Base-by-base conservation (phyloP, 192 early-diverging fungal genomes). In the Obelidium mucronatum region DNA sequence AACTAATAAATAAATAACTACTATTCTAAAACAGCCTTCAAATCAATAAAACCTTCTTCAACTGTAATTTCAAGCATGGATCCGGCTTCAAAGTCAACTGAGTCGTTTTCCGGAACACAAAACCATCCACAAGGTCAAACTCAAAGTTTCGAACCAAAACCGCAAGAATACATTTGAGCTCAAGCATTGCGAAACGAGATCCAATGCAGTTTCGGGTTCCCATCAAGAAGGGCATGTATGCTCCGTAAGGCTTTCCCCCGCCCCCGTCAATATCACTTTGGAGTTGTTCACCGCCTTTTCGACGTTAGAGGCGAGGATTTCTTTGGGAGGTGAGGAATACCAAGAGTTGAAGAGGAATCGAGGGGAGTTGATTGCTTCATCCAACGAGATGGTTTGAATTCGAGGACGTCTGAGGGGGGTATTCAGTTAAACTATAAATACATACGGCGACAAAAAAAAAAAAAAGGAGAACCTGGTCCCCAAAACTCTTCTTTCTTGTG, bases 341-440 rank as follows among this genome's bases (percentile, higher is more conserved):
- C n/a, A n/a, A n/a, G n/a, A n/a, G n/a, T n/a, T n/a, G n/a, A n/a
- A n/a, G n/a, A n/a, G n/a, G n/a, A n/a, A n/a, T n/a, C n/a, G n/a
- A n/a, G n/a, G n/a, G n/a, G n/a, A n/a, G n/a, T n/a, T n/a, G n/a
- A n/a, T n/a, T n/a, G n/a, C n/a, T n/a, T n/a, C n/a, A n/a, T n/a
- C 72, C 72, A 74, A 68, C 72, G 36, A 70, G 70, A 64, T 26
- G 72, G 72, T 34, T 34, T 40, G 13, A 74, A 74, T 19, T 30
- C 62, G n/a, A 55, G 48, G 19, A 48, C 44, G 19, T 48, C 44
- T n/a, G n/a, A n/a, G n/a, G n/a, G n/a, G n/a, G n/a, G n/a, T n/a
- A n/a, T n/a, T n/a, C n/a, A n/a, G n/a, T n/a, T n/a, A n/a, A n/a
- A n/a, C n/a, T n/a, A n/a, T n/a, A n/a, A n/a, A n/a, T n/a, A n/a